phyloP scores from a whole-genome alignment of 2,329 filamentous ascomycete species.

The Bipolaris bicolor region DNA sequence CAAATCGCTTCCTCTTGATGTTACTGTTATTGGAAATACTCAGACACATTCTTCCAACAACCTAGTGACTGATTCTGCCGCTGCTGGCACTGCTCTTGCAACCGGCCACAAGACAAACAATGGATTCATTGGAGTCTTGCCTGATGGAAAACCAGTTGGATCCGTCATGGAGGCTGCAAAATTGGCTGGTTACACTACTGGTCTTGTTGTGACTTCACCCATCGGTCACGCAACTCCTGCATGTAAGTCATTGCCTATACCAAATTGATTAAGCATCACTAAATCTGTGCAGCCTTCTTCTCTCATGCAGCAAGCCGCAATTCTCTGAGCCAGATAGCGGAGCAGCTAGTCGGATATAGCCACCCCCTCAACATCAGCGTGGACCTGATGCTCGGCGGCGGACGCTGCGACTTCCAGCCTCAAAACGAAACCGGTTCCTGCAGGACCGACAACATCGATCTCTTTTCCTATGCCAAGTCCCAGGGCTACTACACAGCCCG shows the following conservation, averaged over 20 bases:
- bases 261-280: neutral
- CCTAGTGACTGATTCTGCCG: slow-evolving; percentile 52
- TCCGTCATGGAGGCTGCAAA: slow-evolving; percentile 52
- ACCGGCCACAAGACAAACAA: slow-evolving; percentile 52
- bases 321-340: slow-evolving; percentile 47
- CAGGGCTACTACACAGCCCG: slow-evolving; percentile 49
- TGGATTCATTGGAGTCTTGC: slow-evolving; percentile 43
- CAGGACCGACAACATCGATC: slow-evolving; percentile 48
- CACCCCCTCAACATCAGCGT: slow-evolving; percentile 50
- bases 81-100: slow-evolving; percentile 50
- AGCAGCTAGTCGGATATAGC: slow-evolving; percentile 50
- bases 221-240: slow-evolving; percentile 40
- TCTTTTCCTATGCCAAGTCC: slow-evolving; percentile 43
- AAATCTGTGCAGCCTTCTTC: slow-evolving; percentile 30
- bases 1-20: slow-evolving; percentile 25
- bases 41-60: slow-evolving; percentile 38
- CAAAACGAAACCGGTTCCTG: slow-evolving; percentile 47
- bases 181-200: slow-evolving; percentile 50
- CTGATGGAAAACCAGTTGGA: slow-evolving; percentile 44
- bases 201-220: slow-evolving; percentile 52
- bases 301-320: slow-evolving; percentile 46
- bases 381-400: slow-evolving; percentile 52
- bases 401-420: slow-evolving; percentile 52
- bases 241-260: slow-evolving; percentile 7
- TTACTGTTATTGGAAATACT: slow-evolving; percentile 32